Percentiles rank a stretch among this genome's conserved stretches.
Evolutionary conservation across 306 rosid genomes (phyloP).

Genomic region (Acmispon strigosus): DNA sequence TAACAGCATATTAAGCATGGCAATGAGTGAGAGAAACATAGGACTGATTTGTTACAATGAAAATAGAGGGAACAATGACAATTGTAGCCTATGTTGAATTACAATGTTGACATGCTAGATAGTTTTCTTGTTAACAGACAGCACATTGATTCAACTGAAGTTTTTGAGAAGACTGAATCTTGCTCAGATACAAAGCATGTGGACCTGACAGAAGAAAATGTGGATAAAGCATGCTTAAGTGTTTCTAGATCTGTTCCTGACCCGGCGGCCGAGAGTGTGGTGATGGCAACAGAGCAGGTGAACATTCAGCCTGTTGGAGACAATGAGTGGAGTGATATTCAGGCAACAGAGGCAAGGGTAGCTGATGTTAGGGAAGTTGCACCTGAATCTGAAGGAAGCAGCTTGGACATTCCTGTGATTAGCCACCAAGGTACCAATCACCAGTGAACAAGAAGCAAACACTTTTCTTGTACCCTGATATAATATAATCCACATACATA

Average conservation of each 20-base stretch:
- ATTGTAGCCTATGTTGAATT: neutral
- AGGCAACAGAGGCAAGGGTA: conserved; percentile 75
- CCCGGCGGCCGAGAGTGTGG: conserved; percentile 58
- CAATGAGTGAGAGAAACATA: no score
- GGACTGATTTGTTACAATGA: neutral
- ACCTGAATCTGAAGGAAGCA: conserved; percentile 58
- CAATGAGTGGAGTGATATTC: conserved; percentile 84
- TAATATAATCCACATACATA: conserved; percentile 5
- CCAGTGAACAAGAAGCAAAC: conserved; percentile 57
- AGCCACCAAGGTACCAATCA: conserved; percentile 51
- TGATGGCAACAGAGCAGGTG: conserved; percentile 51
- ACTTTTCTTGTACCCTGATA: conserved; percentile 52
- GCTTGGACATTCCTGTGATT: conserved; percentile 84
- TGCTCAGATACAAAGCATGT: conserved; percentile 80
- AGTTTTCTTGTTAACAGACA: conserved; percentile 43
- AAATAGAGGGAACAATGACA: neutral
- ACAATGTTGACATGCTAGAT: conserved; percentile 5
- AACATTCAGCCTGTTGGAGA: conserved; percentile 53
- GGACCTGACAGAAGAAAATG: conserved; percentile 67
- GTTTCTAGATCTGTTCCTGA: conserved; percentile 51
- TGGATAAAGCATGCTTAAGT: conserved; percentile 90
- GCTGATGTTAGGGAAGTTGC: conserved; percentile 88
- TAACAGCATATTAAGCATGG: neutral
- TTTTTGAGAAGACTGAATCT: conserved; percentile 72
- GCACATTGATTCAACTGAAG: conserved; percentile 59